phyloP scores from a whole-genome alignment of 331 rosid genomes.

The Malus hybrid region DNA sequence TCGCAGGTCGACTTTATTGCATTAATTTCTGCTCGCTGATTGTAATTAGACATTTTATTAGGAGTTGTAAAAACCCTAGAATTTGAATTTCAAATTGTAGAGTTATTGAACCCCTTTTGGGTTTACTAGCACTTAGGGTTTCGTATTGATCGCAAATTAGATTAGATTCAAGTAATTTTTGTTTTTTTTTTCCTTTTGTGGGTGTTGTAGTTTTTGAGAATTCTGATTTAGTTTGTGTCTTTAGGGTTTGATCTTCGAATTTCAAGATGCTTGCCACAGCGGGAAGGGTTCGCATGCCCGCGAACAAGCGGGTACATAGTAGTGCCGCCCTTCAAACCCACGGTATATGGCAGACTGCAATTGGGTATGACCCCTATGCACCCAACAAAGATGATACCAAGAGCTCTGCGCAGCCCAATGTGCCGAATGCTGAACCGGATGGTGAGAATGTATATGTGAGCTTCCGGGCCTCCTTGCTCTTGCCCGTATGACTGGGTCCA shows the following conservation, averaged over 20 bases:
- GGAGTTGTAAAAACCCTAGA: not conserved
- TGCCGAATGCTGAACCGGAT: conserved; percentile 50
- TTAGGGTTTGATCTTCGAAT: conserved; percentile 22
- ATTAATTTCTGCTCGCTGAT: not conserved
- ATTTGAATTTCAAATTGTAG: not conserved
- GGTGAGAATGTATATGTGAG: conserved; percentile 92
- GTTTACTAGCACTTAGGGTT: not conserved
- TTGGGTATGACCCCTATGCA: conserved; percentile 89
- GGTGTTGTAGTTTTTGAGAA: not conserved
- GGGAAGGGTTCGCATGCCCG: conserved; percentile 99
- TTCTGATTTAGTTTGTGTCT: not conserved
- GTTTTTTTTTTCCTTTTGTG: not conserved
- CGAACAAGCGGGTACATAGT: conserved; percentile 91
- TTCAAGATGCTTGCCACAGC: conserved; percentile 90
- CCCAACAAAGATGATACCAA: conserved; percentile 78
- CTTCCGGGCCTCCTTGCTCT: conserved; percentile 93
- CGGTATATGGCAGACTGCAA: conserved; percentile 97
- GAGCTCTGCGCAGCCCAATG: conserved; percentile 34
- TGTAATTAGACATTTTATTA: not conserved
- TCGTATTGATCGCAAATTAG: not conserved
- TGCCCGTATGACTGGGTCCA: conserved; percentile 76
- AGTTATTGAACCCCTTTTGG: not conserved
- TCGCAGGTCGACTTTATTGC: not conserved
- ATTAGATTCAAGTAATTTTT: not conserved
- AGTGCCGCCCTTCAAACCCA: conserved; percentile 98